A percentile compares a stretch with the other conserved stretches of the same genome.
phyloP scores from a whole-genome alignment of 257 asterid species.

The Rubia yunnanensis region DNA sequence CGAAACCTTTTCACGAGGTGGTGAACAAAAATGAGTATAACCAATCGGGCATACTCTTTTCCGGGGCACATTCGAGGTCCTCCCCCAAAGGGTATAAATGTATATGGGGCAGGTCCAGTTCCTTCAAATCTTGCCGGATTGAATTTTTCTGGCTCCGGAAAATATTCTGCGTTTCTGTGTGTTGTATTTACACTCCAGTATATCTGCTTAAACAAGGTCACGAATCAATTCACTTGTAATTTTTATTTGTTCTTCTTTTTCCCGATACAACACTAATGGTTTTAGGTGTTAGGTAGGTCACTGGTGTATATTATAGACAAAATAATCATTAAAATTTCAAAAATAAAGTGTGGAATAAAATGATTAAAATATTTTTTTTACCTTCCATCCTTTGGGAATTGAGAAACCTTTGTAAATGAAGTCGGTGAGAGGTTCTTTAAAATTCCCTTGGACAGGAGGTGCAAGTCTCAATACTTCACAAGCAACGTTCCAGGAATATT shows the following conservation, averaged over 20 bases:
- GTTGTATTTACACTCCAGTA: constrained; percentile 49
- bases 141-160: constrained; percentile 34
- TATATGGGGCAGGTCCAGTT: constrained; percentile 47
- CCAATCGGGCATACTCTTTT: constrained; percentile 46
- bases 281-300: no score
- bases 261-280: no score
- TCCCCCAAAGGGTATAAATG: constrained; percentile 55
- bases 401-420: constrained; percentile 51
- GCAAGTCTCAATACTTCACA: constrained; percentile 52
- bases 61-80: constrained; percentile 62
- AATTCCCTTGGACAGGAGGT: constrained; percentile 55
- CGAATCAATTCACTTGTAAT: no score
- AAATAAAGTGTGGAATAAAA: no score
- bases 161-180: constrained; percentile 36
- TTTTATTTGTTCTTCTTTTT: no score
- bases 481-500: constrained; percentile 60
- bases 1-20: constrained; percentile 43
- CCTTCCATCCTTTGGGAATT: constrained; percentile 64
- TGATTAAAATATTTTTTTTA: no score
- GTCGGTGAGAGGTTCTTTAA: constrained; percentile 47
- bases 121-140: constrained; percentile 56
- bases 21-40: constrained; percentile 48
- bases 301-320: no score
- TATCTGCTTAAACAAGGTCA: constrained; percentile 18
- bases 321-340: no score